A percentile compares a stretch with the other conserved stretches of the same genome.
phyloP scores from a whole-genome alignment of 2,329 filamentous ascomycete genomes.

The Laburnicola sp. region DNA sequence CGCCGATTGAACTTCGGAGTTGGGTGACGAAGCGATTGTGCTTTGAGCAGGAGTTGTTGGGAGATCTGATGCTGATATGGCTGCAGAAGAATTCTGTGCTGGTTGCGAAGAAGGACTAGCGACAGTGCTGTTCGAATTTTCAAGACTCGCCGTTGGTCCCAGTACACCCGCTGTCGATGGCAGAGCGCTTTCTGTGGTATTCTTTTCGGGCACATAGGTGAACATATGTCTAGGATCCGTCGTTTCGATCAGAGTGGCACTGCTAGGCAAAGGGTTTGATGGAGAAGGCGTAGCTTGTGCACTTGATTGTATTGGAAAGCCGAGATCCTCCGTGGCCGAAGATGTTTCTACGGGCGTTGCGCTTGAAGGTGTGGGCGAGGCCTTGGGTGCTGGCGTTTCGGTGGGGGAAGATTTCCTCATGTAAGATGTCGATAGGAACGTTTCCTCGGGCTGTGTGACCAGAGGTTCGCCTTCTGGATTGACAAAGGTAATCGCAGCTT shows the following conservation, averaged over 20 bases:
- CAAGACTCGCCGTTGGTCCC: neutral
- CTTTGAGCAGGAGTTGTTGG: neutral
- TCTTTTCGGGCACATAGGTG: constrained; percentile 8
- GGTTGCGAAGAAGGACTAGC: neutral
- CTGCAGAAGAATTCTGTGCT: neutral
- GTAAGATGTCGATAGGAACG: constrained; percentile 36
- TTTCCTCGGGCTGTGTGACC: constrained; percentile 33
- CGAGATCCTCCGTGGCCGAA: neutral
- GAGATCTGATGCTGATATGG: neutral
- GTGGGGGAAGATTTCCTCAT: constrained; percentile 30
- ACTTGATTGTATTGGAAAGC: neutral
- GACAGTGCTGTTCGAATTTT: neutral
- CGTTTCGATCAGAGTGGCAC: neutral
- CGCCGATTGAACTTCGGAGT: neutral
- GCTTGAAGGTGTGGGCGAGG: constrained; percentile 20
- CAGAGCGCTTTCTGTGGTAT: neutral
- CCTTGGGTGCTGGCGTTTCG: constrained; percentile 16
- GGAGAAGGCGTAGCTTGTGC: constrained; percentile 7
- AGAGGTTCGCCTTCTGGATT: constrained; percentile 37
- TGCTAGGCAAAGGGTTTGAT: neutral
- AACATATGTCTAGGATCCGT: constrained; percentile 6
- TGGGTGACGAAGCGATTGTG: neutral
- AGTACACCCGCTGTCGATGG: constrained; percentile 2
- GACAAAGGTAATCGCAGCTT: constrained; percentile 39
- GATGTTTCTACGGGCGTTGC: constrained; percentile 14